Conservation (phyloP, 2,329 filamentous ascomycete species). For the Cercospora brassicicola region DNA sequence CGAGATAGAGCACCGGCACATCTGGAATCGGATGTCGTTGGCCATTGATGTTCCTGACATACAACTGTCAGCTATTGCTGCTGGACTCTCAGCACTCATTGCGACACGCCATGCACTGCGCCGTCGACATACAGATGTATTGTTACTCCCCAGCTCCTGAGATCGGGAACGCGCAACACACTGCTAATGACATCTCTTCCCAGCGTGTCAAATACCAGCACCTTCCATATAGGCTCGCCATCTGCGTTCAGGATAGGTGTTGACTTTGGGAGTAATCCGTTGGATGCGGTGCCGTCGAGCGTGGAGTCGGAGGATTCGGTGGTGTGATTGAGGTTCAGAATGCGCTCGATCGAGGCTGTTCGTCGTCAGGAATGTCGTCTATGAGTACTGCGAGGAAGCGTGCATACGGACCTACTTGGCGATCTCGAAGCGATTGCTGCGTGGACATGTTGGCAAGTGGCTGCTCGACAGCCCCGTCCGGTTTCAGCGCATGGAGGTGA, state of each 20-base stretch:
- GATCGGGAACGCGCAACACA: slow-evolving; percentile 87
- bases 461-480: slow-evolving; percentile 33
- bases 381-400: slow-evolving; percentile 20
- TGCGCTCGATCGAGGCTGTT: slow-evolving; percentile 85
- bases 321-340: slow-evolving; percentile 88
- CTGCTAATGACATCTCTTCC: slow-evolving; percentile 96
- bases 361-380: slow-evolving; percentile 14
- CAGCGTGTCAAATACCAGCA: slow-evolving; percentile 88
- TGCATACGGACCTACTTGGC: slow-evolving; percentile 64
- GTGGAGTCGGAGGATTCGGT: slow-evolving; percentile 57
- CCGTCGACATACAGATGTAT: slow-evolving; percentile 74
- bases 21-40: slow-evolving; percentile 88
- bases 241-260: slow-evolving; percentile 82
- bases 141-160: slow-evolving; percentile 90
- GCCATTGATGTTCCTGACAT: slow-evolving; percentile 69
- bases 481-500: slow-evolving; percentile 32
- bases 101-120: slow-evolving; percentile 10
- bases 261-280: slow-evolving; percentile 65
- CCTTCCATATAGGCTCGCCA: slow-evolving; percentile 95
- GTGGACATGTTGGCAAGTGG: slow-evolving; percentile 53
- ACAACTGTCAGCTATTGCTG: slow-evolving; percentile 37
- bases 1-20: slow-evolving; percentile 92
- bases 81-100: slow-evolving; percentile 33
- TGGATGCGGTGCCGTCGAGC: slow-evolving; percentile 61
- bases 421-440: slow-evolving; percentile 64